Percentiles rank a stretch among this genome's conserved stretches.
These are phyloP conservation scores for Pseudogymnoascus sp. DNA, from an alignment of 2,329 filamentous ascomycete genomes.

Conservation along the genomic window DNA sequence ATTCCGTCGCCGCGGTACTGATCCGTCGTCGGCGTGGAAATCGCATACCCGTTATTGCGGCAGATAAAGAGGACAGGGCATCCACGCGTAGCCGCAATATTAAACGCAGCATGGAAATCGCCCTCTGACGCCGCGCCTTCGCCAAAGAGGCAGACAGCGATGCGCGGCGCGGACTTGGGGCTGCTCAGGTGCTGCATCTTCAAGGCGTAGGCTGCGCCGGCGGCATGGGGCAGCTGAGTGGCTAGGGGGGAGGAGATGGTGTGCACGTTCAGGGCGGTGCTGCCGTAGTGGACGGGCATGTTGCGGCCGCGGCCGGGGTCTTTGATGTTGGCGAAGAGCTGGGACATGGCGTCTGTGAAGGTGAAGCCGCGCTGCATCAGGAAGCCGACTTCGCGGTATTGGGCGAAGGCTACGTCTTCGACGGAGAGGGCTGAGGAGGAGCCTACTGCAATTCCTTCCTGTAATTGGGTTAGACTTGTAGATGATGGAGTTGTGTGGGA, in stretches of 20 bases:
- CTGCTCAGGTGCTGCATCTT: conserved; percentile 72
- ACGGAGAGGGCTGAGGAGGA: conserved; percentile 74
- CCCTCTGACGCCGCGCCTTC: conserved; percentile 87
- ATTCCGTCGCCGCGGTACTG: conserved; percentile 91
- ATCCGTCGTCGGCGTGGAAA: conserved; percentile 80
- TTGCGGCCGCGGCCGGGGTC: conserved; percentile 79
- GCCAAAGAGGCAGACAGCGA: conserved; percentile 81
- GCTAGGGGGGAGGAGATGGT: conserved; percentile 80
- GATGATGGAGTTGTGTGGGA: background rate
- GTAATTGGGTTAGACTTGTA: background rate
- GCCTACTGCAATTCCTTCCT: conserved; percentile 82
- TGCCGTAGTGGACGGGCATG: conserved; percentile 97
- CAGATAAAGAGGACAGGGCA: conserved; percentile 86
- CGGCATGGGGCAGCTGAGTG: conserved; percentile 82
- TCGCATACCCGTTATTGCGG: conserved; percentile 88
- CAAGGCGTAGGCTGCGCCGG: conserved; percentile 78
- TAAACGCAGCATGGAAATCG: conserved; percentile 85
- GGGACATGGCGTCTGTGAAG: conserved; percentile 85
- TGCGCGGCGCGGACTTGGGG: conserved; percentile 56
- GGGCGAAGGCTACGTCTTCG: conserved; percentile 86
- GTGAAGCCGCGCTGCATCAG: conserved; percentile 85
- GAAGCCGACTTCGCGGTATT: conserved; percentile 90
- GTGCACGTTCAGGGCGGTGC: conserved; percentile 77
- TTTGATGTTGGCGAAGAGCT: conserved; percentile 80
- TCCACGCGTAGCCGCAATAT: conserved; percentile 82